Conservation (phyloP, 495 filamentous ascomycete species). For the Echria macrotheca region DNA sequence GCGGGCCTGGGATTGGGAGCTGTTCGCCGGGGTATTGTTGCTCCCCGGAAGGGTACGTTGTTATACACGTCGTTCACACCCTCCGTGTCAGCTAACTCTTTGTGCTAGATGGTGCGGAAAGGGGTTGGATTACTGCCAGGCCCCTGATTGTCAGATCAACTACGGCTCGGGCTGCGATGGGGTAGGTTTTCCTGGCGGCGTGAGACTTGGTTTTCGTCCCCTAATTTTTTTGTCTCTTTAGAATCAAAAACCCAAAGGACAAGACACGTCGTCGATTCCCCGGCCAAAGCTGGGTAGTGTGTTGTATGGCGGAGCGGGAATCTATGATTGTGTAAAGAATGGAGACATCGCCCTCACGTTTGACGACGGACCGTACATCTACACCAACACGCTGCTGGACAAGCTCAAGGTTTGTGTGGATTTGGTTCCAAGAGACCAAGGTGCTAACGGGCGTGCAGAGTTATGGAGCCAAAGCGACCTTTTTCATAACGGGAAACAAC, state of each 20-base stretch:
- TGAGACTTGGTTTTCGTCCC: not conserved
- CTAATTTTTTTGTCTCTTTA: slow-evolving; percentile 12
- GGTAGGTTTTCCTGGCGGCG: slow-evolving; percentile 9
- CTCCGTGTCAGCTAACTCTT: slow-evolving; percentile 29
- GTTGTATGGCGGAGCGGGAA: slow-evolving; percentile 55
- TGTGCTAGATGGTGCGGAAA: slow-evolving; percentile 53
- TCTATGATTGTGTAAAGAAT: slow-evolving; percentile 59
- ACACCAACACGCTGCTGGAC: slow-evolving; percentile 64
- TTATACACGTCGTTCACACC: not conserved
- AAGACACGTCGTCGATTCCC: slow-evolving; percentile 52
- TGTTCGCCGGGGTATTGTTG: slow-evolving; percentile 59
- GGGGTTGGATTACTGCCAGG: slow-evolving; percentile 54
- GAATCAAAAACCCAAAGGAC: slow-evolving; percentile 56
- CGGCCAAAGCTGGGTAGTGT: slow-evolving; percentile 55
- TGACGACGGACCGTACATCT: slow-evolving; percentile 71
- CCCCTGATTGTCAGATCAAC: slow-evolving; percentile 65
- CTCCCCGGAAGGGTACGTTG: slow-evolving; percentile 58
- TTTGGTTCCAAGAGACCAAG: too few species aligned
- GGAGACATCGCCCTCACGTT: slow-evolving; percentile 70
- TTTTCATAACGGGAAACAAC: slow-evolving; percentile 75
- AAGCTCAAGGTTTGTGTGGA: slow-evolving; percentile 50
- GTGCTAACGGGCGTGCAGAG: slow-evolving; percentile 30
- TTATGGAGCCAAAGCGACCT: slow-evolving; percentile 66
- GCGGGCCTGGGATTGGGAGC: slow-evolving; percentile 38
- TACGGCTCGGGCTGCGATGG: slow-evolving; percentile 65